A percentile compares a stretch with the other conserved stretches of the same genome.
Conservation (phyloP, 1,284 basidiomycete species). For the Rhodotorula sp. region DNA sequence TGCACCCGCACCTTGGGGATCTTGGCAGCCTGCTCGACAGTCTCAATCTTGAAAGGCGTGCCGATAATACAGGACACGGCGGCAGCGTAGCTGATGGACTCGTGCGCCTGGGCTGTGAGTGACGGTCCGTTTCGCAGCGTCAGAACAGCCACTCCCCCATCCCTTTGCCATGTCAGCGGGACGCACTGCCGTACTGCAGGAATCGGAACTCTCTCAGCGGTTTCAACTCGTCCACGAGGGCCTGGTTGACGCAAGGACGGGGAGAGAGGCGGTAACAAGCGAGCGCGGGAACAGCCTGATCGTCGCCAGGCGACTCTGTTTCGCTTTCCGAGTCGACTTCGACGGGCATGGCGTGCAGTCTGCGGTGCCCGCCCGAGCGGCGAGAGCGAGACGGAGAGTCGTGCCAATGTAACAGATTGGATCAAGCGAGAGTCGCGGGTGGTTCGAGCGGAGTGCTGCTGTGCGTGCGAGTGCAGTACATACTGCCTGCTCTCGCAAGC, state of each 20-base stretch:
- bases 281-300: constrained; percentile 1
- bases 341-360: not conserved
- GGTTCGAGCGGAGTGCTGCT: not conserved
- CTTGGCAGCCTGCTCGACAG: constrained; percentile 28
- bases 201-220: constrained; percentile 17
- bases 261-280: constrained; percentile 17
- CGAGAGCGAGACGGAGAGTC: not conserved
- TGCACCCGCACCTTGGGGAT: constrained; percentile 19
- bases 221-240: constrained; percentile 21
- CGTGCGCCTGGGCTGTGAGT: constrained; percentile 5
- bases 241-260: constrained; percentile 31
- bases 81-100: constrained; percentile 33
- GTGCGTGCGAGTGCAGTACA: no score
- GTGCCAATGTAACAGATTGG: no score
- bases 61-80: constrained; percentile 39
- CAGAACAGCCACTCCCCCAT: not conserved
- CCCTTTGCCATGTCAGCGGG: no score
- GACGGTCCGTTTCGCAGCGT: no score
- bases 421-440: no score
- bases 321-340: not conserved
- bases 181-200: constrained; percentile 24
- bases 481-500: no score
- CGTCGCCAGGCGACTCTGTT: not conserved
- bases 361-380: no score
- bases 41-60: constrained; percentile 34